Evolutionary conservation across 345 rosid genomes (phyloP).

Genomic region (Eucalyptus marginata): DNA sequence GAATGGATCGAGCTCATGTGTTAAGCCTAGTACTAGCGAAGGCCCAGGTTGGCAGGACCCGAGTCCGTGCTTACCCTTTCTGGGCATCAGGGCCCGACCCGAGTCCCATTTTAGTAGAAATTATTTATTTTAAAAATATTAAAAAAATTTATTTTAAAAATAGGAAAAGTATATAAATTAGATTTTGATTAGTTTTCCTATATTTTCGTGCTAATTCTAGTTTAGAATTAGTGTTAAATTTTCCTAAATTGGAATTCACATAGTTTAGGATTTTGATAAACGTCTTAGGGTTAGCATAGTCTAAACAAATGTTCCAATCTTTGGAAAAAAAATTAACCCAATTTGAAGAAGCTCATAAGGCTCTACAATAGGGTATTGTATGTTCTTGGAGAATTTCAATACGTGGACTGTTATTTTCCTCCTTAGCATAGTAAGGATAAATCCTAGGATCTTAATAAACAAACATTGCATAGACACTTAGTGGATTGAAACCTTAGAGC

Average conservation of each 20-base stretch:
- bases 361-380: not conserved
- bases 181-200: not conserved
- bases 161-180: not conserved
- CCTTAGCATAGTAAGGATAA: rapidly evolving
- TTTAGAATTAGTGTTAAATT: not conserved
- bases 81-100: not conserved
- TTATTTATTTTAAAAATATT: no score
- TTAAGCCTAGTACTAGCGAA: not conserved
- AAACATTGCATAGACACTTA: no score
- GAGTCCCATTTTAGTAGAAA: not conserved
- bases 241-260: not conserved
- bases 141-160: rapidly evolving
- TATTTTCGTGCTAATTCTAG: not conserved
- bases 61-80: not conserved
- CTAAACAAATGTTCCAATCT: no score
- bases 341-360: no score
- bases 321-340: rapidly evolving
- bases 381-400: not conserved
- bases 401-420: not conserved
- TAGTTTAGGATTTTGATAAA: no score
- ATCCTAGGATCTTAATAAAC: not conserved
- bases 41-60: not conserved
- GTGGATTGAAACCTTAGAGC: no score
- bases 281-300: no score
- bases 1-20: not conserved